A percentile compares a stretch with the other conserved stretches of the same genome.
phyloP scores from a whole-genome alignment of 805 yeast species.

The Sugiyamaella chiloensis region DNA sequence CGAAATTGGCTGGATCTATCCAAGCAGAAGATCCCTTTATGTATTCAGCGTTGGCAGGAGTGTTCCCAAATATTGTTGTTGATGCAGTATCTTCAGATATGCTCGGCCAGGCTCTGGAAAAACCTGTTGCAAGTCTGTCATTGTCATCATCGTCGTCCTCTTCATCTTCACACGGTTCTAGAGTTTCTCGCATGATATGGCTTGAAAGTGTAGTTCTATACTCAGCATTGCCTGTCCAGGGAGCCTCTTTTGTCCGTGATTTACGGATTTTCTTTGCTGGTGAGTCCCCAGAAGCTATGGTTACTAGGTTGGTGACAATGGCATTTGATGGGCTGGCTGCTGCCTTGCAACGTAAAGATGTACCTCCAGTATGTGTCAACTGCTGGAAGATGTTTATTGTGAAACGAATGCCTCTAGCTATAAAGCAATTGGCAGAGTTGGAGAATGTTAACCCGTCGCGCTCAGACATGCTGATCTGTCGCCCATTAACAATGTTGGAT shows the following conservation, averaged over 20 bases:
- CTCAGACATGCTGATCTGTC: constrained; percentile 29
- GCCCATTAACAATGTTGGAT: constrained; percentile 36
- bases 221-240: constrained; percentile 12
- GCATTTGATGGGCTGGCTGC: constrained; percentile 45
- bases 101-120: neutral
- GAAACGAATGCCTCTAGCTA: constrained; percentile 46
- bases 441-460: neutral
- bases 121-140: neutral
- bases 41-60: neutral
- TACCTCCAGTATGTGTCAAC: constrained; percentile 34
- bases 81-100: neutral
- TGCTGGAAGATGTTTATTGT: constrained; percentile 47
- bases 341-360: constrained; percentile 36
- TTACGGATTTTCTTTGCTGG: constrained; percentile 12
- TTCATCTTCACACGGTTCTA: too few species aligned
- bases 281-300: constrained; percentile 16
- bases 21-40: neutral
- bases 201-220: constrained; percentile 23
- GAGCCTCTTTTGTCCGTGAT: constrained; percentile 20
- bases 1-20: neutral
- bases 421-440: constrained; percentile 35
- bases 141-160: too few species aligned
- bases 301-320: constrained; percentile 42
- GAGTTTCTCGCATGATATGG: constrained; percentile 24
- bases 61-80: neutral